phyloP scores from a whole-genome alignment of 768 basidiomycete species.

The Cubamyces sp. region DNA sequence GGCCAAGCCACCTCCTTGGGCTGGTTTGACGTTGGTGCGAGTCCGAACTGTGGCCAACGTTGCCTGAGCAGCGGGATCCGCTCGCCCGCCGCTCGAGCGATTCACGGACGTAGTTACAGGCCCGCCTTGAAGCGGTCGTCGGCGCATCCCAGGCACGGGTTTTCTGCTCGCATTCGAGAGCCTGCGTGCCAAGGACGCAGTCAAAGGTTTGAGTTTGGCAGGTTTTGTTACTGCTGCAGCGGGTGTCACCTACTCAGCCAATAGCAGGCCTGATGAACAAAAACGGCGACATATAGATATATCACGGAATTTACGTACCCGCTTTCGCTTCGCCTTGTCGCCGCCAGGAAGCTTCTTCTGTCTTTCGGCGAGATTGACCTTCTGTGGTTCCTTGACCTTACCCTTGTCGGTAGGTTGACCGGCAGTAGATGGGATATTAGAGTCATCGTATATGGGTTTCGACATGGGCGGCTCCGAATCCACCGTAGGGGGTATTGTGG shows the following conservation, averaged over 20 bases:
- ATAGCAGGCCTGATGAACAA: neutral
- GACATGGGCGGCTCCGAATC: constrained; percentile 1
- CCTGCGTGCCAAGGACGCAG: constrained; percentile 19
- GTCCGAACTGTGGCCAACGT: neutral
- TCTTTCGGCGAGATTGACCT: neutral
- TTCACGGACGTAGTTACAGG: neutral
- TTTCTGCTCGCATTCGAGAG: constrained; percentile 11
- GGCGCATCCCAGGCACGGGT: constrained; percentile 11
- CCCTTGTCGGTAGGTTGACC: constrained; percentile 7
- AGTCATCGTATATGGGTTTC: neutral
- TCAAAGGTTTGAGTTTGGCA: constrained; percentile 24
- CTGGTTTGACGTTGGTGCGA: constrained; percentile 12
- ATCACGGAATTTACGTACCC: constrained; percentile 14
- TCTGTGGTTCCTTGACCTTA: constrained; percentile 12
- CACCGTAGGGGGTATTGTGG: neutral
- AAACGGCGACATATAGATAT: neutral
- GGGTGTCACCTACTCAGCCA: constrained; percentile 16
- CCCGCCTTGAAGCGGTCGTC: constrained; percentile 2
- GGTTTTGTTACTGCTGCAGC: constrained; percentile 18
- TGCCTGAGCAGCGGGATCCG: neutral
- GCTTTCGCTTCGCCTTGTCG: constrained; percentile 25
- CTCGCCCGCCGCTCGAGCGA: neutral
- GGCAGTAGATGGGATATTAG: neutral
- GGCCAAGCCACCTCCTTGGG: constrained; percentile 42
- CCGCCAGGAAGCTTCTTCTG: constrained; percentile 16